These are phyloP conservation scores for Xylaria sp. DNA, from an alignment of 2,329 filamentous ascomycete genomes.

Conservation along the genomic window DNA sequence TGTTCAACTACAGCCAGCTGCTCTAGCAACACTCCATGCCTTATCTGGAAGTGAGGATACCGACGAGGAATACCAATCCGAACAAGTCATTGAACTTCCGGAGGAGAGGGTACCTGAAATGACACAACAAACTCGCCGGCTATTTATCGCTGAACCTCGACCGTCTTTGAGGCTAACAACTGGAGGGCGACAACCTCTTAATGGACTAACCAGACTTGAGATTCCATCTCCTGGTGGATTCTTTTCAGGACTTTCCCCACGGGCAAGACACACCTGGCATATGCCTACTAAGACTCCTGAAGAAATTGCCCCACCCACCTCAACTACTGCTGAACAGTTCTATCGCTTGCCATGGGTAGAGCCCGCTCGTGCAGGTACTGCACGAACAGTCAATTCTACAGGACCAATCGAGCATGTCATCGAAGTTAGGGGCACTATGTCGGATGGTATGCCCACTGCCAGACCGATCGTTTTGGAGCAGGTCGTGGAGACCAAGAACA, in stretches of 20 bases:
- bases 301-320: constrained; percentile 74
- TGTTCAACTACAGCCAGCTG: constrained; percentile 80
- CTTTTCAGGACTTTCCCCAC: constrained; percentile 84
- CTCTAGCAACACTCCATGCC: constrained; percentile 82
- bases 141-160: constrained; percentile 58
- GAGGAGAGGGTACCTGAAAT: constrained; percentile 61
- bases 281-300: constrained; percentile 65
- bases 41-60: constrained; percentile 68
- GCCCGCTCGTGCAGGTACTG: constrained; percentile 51
- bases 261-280: constrained; percentile 85
- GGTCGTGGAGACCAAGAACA: constrained; percentile 51
- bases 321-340: constrained; percentile 90
- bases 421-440: constrained; percentile 44
- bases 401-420: constrained; percentile 74
- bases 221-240: constrained; percentile 93
- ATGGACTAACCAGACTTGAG: constrained; percentile 81
- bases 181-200: constrained; percentile 68
- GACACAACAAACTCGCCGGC: constrained; percentile 62
- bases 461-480: constrained; percentile 61
- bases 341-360: constrained; percentile 84
- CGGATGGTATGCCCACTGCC: constrained; percentile 74
- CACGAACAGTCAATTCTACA: constrained; percentile 47
- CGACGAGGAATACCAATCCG: constrained; percentile 71
- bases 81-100: constrained; percentile 65
- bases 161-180: constrained; percentile 54